These are phyloP conservation scores for Colletotrichum sp. DNA, from an alignment of 2,329 filamentous ascomycete species.

Conservation along the genomic window DNA sequence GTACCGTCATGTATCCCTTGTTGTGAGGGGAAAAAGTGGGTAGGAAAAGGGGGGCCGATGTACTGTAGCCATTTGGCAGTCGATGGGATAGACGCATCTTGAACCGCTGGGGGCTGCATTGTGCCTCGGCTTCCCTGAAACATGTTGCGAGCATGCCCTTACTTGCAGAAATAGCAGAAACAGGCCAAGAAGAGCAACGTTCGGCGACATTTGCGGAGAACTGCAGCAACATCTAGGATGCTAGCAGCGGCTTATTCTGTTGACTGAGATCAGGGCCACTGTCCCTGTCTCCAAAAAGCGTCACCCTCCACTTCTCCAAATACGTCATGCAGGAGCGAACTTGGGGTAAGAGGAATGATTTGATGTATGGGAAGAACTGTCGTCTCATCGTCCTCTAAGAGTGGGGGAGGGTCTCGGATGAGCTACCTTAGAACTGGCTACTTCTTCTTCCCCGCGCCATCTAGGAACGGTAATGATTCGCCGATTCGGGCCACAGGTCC, in stretches of 20 bases:
- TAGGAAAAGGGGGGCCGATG: no score
- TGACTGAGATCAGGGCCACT: background rate
- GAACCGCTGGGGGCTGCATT: background rate
- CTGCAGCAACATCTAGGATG: background rate
- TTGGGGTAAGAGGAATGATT: background rate
- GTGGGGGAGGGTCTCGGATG: background rate
- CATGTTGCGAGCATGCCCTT: background rate
- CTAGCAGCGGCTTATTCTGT: background rate
- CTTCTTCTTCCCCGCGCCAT: background rate
- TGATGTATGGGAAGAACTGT: background rate
- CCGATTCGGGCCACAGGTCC: background rate
- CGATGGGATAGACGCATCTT: constrained; percentile 19
- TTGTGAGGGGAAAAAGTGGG: no score
- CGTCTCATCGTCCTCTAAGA: background rate
- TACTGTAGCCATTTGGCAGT: no score
- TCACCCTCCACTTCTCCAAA: background rate
- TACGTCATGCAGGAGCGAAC: background rate
- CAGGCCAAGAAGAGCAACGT: background rate
- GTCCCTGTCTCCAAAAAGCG: background rate
- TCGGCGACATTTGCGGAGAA: background rate
- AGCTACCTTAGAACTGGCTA: background rate
- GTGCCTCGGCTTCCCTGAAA: background rate
- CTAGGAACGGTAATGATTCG: background rate
- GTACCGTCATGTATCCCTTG: no score
- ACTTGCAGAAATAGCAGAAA: background rate